Conservation (phyloP, 2,329 filamentous ascomycete genomes). For the Calonectria leucothoes region DNA sequence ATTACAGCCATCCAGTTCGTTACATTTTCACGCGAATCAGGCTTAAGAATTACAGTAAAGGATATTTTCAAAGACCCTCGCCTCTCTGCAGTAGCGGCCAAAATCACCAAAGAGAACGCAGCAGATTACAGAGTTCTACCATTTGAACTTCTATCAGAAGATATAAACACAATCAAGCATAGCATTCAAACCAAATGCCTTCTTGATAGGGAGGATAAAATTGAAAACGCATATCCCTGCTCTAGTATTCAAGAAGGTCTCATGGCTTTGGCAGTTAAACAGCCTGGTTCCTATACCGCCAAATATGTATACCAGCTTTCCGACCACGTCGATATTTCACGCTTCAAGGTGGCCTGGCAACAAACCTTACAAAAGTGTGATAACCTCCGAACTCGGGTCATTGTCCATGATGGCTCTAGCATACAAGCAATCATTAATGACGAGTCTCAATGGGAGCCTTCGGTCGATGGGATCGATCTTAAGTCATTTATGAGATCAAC, state of each 20-base stretch:
- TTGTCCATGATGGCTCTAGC: background rate
- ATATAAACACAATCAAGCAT: background rate
- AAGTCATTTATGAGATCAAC: background rate
- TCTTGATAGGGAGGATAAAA: background rate
- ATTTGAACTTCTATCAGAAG: background rate
- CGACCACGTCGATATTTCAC: background rate
- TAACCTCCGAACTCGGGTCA: background rate
- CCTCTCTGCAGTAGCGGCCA: background rate
- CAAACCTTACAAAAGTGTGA: background rate
- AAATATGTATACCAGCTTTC: slow-evolving; percentile 3
- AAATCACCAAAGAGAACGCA: background rate
- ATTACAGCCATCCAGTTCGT: slow-evolving; percentile 38
- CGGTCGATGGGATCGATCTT: background rate
- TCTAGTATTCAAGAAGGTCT: slow-evolving; percentile 50
- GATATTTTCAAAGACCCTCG: slow-evolving; percentile 14
- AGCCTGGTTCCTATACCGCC: slow-evolving; percentile 19
- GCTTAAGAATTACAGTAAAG: slow-evolving; percentile 6
- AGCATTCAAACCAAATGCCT: background rate
- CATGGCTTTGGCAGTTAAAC: slow-evolving; percentile 33
- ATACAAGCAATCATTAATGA: background rate
- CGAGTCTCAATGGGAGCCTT: background rate
- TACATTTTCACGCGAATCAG: background rate
- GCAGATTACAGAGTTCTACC: background rate
- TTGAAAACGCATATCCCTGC: slow-evolving; percentile 51
- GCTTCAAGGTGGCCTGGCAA: background rate